A percentile compares a stretch with the other conserved stretches of the same genome.
These are phyloP conservation scores for Fraxinus baroniana DNA, from an alignment of 305 asterid genomes.

Conservation along the genomic window DNA sequence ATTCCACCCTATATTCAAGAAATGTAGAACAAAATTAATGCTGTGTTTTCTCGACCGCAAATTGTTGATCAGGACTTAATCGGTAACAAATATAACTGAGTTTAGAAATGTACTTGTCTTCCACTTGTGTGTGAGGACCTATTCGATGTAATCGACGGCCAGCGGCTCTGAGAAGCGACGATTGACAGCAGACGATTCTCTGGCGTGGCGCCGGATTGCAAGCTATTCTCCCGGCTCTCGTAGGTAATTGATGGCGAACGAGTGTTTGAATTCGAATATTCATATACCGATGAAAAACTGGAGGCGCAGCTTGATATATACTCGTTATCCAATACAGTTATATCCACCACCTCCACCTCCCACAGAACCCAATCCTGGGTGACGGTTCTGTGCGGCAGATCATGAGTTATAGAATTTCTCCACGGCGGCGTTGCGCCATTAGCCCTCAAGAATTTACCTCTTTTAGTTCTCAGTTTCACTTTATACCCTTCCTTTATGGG, in stretches of 20 bases:
- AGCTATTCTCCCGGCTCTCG: background rate
- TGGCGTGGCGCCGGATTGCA: background rate
- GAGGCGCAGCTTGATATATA: conserved; percentile 38
- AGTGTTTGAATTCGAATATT: conserved; percentile 24
- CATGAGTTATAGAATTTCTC: conserved; percentile 75
- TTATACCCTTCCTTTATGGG: conserved; percentile 63
- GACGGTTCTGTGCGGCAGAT: conserved; percentile 67
- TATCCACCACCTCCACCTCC: conserved; percentile 67
- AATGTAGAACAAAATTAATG: background rate
- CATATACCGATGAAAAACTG: conserved; percentile 38
- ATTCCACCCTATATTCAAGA: conserved; percentile 39
- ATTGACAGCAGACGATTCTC: conserved; percentile 1
- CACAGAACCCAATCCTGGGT: conserved; percentile 82
- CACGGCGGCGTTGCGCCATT: conserved; percentile 87
- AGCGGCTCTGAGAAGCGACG: conserved; percentile 5
- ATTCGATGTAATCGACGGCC: conserved; percentile 34
- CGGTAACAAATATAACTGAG: background rate
- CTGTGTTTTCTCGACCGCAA: background rate
- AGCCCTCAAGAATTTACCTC: conserved; percentile 66
- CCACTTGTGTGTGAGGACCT: conserved; percentile 24
- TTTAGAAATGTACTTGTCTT: conserved; percentile 28
- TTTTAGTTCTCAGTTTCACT: conserved; percentile 50
- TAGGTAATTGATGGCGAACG: conserved; percentile 21
- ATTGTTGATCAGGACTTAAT: background rate
- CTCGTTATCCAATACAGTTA: conserved; percentile 30